phyloP scores from a whole-genome alignment of 1,284 basidiomycete genomes.

The Ceratobasidium sp. region DNA sequence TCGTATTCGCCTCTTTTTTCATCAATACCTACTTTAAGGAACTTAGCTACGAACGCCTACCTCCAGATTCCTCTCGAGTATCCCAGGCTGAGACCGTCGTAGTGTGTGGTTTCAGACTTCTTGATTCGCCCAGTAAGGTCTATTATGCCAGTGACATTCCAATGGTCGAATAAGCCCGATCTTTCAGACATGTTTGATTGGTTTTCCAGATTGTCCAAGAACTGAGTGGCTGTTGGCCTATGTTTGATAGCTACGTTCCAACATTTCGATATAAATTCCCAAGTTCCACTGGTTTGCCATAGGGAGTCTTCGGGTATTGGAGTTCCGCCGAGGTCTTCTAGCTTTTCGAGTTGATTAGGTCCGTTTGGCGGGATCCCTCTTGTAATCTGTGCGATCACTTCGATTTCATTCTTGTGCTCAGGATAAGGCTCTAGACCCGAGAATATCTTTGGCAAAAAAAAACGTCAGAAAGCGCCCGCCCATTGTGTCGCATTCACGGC shows the following conservation, averaged over 20 bases:
- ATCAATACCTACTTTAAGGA: background rate
- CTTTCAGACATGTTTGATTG: slow-evolving; percentile 1
- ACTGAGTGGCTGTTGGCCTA: slow-evolving; percentile 4
- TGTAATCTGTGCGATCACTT: slow-evolving; percentile 11
- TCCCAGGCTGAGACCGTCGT: slow-evolving; percentile 5
- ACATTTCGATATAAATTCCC: slow-evolving; percentile 21
- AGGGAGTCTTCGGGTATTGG: background rate
- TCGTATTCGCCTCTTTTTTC: slow-evolving; percentile 15
- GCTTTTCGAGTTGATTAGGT: background rate
- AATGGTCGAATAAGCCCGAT: background rate
- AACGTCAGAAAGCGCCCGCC: no score
- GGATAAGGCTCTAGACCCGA: slow-evolving; percentile 27
- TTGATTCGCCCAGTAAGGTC: slow-evolving; percentile 31
- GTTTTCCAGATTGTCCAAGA: slow-evolving; percentile 5
- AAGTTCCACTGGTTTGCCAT: slow-evolving; percentile 29
- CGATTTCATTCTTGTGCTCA: background rate
- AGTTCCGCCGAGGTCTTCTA: slow-evolving; percentile 9
- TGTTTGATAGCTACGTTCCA: background rate
- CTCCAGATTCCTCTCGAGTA: slow-evolving; percentile 38
- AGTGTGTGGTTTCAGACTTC: slow-evolving; percentile 19
- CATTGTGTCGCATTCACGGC: background rate
- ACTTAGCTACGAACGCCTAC: background rate
- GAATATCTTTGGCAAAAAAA: slow-evolving; percentile 12
- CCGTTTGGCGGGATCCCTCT: slow-evolving; percentile 17
- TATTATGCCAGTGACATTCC: slow-evolving; percentile 1